Conservation (phyloP, 164 flowering plant genomes). For the Vitis riparia region DNA sequence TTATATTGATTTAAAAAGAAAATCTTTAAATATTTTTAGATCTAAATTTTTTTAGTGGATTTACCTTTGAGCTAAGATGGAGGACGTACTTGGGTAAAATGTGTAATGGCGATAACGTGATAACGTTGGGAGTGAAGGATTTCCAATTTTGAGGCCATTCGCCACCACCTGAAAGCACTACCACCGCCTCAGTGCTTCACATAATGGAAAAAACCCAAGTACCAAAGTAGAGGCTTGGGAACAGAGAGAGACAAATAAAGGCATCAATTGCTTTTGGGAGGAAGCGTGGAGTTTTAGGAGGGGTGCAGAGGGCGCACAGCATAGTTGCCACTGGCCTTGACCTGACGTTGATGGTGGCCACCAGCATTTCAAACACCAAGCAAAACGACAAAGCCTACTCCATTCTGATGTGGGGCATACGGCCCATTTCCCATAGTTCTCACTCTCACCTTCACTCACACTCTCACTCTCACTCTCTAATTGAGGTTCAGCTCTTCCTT, state of each 20-base stretch:
- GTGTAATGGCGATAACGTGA: too few species aligned
- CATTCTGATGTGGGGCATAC: neutral
- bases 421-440: neutral
- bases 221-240: conserved; percentile 1
- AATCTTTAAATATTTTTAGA: too few species aligned
- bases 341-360: too few species aligned
- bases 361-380: neutral
- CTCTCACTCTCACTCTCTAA: conserved; percentile 2
- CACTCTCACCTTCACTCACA: conserved; percentile 1
- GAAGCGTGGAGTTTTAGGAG: conserved; percentile 26
- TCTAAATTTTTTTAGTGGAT: too few species aligned
- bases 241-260: conserved; percentile 15
- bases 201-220: neutral
- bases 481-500: too few species aligned
- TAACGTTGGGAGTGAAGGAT: too few species aligned
- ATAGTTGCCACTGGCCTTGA: neutral
- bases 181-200: neutral
- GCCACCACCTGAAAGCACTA: too few species aligned
- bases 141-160: too few species aligned
- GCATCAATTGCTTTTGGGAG: conserved; percentile 32
- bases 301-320: neutral
- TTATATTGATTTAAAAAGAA: too few species aligned
- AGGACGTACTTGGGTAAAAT: too few species aligned
- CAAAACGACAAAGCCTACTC: neutral
- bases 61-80: too few species aligned